Base-by-base conservation (phyloP, 1,284 basidiomycete genomes). In the Athelia sp. region DNA sequence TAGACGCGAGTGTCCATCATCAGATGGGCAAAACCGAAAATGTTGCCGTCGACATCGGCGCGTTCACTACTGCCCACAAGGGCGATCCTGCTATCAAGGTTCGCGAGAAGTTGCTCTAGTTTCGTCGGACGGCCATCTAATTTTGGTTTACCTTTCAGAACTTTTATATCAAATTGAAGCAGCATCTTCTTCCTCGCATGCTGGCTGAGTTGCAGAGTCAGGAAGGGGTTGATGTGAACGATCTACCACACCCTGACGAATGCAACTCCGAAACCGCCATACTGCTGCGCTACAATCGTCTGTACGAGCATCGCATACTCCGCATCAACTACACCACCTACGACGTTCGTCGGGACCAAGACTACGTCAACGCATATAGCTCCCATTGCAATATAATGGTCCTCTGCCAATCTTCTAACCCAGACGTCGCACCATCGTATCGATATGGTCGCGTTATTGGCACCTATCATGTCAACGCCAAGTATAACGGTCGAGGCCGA, bases 101-200 rank as follows among this genome's bases (percentile, higher is more conserved):
- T 38, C n/a, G n/a, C n/a, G n/a, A n/a, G n/a, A n/a, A n/a, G n/a
- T n/a, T n/a, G n/a, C n/a, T n/a, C n/a, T n/a, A n/a, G n/a, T n/a
- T n/a, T n/a, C n/a, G n/a, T n/a, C n/a, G n/a, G n/a, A n/a, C n/a
- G n/a, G n/a, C n/a, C n/a, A n/a, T n/a, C n/a, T n/a, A n/a, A n/a
- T n/a, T n/a, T n/a, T n/a, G n/a, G n/a, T n/a, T n/a, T n/a, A n/a
- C 21, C 11, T 38, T 4, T 22, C 46, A 60, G 56, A 19, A 56
- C 38, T 70, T 68, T 47, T 10, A 63, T 0, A 51, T 48, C 0
- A 58, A 60, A 15, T 55, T 71, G 0, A 58, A 68, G 48, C 56
- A 62, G 26, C 65, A 71, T 43, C 43, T 70, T 0, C 54, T 70
- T 2, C 22, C 17, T 6, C 50, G 50, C 17, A 32, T 53, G 2